Evolutionary conservation across 2,329 filamentous ascomycete species (phyloP).

Genomic region (Dactylonectria estremocensis): DNA sequence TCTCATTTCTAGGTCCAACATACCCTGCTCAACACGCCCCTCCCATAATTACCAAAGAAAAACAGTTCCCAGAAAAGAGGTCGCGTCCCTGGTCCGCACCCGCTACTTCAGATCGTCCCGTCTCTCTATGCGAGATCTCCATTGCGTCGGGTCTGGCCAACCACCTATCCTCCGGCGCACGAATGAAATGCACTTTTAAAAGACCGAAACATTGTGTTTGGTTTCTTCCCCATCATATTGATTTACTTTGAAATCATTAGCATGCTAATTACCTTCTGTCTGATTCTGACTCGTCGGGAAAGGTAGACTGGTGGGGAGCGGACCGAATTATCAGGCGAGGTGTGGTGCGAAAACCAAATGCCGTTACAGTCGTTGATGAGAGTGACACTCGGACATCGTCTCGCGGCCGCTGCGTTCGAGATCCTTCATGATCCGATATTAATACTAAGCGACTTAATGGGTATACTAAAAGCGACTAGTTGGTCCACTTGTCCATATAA

Average conservation of each 20-base stretch:
- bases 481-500: slow-evolving; percentile 4
- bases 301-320: neutral
- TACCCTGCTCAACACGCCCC: slow-evolving; percentile 23
- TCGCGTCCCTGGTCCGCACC: slow-evolving; percentile 35
- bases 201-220: neutral
- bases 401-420: slow-evolving; percentile 11
- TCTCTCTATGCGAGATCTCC: slow-evolving; percentile 41
- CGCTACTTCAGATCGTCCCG: slow-evolving; percentile 44
- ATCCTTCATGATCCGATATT: slow-evolving; percentile 15
- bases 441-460: neutral
- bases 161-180: slow-evolving; percentile 1
- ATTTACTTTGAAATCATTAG: neutral
- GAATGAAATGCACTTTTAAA: neutral
- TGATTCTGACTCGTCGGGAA: too few relatives aligned
- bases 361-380: neutral
- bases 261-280: neutral
- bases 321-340: neutral
- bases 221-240: neutral
- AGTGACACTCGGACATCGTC: neutral
- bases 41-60: slow-evolving; percentile 4
- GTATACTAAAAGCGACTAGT: slow-evolving; percentile 6
- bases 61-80: slow-evolving; percentile 24
- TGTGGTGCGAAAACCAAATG: slow-evolving; percentile 9
- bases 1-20: slow-evolving; percentile 14
- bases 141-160: slow-evolving; percentile 34